Evolutionary conservation across 345 rosid genomes (phyloP).

Genomic region (Rhizophora apiculata): DNA sequence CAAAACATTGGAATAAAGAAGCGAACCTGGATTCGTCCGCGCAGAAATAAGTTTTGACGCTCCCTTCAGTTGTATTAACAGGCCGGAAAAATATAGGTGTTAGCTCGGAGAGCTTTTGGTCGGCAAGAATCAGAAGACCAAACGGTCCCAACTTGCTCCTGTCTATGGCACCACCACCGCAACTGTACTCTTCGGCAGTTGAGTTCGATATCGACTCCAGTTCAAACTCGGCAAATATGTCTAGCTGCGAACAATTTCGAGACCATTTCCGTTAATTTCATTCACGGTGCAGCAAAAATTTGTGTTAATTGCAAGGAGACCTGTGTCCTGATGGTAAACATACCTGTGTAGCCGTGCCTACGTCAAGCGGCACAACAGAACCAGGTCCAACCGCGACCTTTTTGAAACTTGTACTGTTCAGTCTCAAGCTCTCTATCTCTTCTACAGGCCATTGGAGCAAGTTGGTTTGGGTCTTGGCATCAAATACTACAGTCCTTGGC

Average conservation of each 20-base stretch:
- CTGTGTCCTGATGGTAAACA: not conserved
- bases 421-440: conserved; percentile 73
- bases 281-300: not conserved
- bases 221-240: conserved; percentile 57
- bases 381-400: conserved; percentile 55
- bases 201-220: conserved; percentile 30
- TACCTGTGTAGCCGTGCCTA: conserved; percentile 65
- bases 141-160: conserved; percentile 76
- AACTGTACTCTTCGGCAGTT: conserved; percentile 29
- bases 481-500: conserved; percentile 65
- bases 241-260: conserved; percentile 37
- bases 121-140: conserved; percentile 66
- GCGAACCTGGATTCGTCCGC: conserved; percentile 69
- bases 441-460: conserved; percentile 86
- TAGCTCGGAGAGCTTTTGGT: conserved; percentile 61
- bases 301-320: too few relatives aligned
- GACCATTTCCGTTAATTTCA: not conserved
- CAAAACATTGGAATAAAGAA: not conserved
- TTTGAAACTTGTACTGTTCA: conserved; percentile 42
- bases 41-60: conserved; percentile 54
- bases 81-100: conserved; percentile 73
- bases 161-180: conserved; percentile 47
- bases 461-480: conserved; percentile 60
- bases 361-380: conserved; percentile 48
- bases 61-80: conserved; percentile 31